Base-by-base conservation (phyloP, 306 rosid species). In the Quercus glauca region DNA sequence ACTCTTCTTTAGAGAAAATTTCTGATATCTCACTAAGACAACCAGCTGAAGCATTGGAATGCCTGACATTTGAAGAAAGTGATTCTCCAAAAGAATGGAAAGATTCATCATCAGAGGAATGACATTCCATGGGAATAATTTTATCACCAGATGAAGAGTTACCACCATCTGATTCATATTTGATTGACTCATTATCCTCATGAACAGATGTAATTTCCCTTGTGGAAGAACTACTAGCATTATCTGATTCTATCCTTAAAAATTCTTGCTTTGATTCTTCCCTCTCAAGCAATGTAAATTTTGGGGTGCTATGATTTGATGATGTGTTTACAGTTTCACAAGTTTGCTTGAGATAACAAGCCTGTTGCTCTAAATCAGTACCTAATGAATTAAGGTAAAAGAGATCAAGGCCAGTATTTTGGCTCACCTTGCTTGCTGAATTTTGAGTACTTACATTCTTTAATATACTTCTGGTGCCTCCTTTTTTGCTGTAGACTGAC, bases 81-180 rank as follows among this genome's bases (percentile, higher is more conserved):
- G 98, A 90, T 80, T 93, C 93, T 56, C 80, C 90, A 41, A 93
- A 71, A 26, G 99, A 96, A 86, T 93, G 99, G 77, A 96, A 96
- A 3, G 97, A 93, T 84, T 93, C 98, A 76, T 85, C 63, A 67
- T 88, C 97, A 21, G 98, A 91, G 6, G 87, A 82, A 86, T 79
- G 80, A 17, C 76, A 53, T 76, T 83, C 88, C 81, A 73, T 59
- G 35, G 87, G 80, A 76, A 79, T 64, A 78, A 83, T 61, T 68
- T 76, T 79, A 55, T 82, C 88, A 75, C 71, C 82, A 15, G 60
- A 69, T 35, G 90, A 75, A 79, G 83, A 82, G 73, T 78, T 76
- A 45, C 67, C 75, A 61, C 72, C 76, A 55, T 74, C 86, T 80
- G 83, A 69, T 17, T 87, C 93, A 79, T 64, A 55, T 77, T 83